A percentile compares a stretch with the other conserved stretches of the same genome.
Evolutionary conservation across 2,329 filamentous ascomycete genomes (phyloP).

Genomic region (Alternaria rosae): DNA sequence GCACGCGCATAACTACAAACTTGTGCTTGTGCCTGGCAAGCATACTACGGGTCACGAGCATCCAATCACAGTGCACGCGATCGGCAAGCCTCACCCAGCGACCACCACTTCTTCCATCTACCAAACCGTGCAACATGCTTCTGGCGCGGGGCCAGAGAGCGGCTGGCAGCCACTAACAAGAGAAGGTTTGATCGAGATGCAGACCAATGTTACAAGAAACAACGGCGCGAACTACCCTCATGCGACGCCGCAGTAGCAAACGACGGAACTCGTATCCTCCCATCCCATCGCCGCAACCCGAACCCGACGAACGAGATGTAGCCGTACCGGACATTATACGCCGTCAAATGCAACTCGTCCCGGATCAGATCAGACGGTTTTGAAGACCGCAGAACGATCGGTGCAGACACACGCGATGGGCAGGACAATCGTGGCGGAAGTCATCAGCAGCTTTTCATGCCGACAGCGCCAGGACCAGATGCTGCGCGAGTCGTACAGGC

Average conservation of each 20-base stretch:
- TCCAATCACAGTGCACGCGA: conserved; percentile 25
- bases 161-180: conserved; percentile 1
- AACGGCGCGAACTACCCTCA: conserved; percentile 19
- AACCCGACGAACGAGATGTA: conserved; percentile 14
- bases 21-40: conserved; percentile 13
- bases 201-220: conserved; percentile 13
- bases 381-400: conserved; percentile 49
- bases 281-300: background rate
- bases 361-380: conserved; percentile 48
- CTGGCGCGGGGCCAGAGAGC: conserved; percentile 25
- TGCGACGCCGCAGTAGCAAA: conserved; percentile 9
- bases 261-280: background rate
- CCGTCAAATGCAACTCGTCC: conserved; percentile 37
- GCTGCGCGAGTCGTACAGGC: conserved; percentile 41
- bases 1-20: conserved; percentile 1
- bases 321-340: conserved; percentile 27
- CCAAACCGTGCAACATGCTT: conserved; percentile 21
- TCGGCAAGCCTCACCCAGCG: conserved; percentile 5
- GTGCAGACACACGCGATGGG: conserved; percentile 43
- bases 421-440: conserved; percentile 52
- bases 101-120: conserved; percentile 1
- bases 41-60: conserved; percentile 19
- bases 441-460: conserved; percentile 51
- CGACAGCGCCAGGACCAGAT: conserved; percentile 43
- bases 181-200: background rate